phyloP scores from a whole-genome alignment of 805 yeast species.

The Isabelozyma rhagii region DNA sequence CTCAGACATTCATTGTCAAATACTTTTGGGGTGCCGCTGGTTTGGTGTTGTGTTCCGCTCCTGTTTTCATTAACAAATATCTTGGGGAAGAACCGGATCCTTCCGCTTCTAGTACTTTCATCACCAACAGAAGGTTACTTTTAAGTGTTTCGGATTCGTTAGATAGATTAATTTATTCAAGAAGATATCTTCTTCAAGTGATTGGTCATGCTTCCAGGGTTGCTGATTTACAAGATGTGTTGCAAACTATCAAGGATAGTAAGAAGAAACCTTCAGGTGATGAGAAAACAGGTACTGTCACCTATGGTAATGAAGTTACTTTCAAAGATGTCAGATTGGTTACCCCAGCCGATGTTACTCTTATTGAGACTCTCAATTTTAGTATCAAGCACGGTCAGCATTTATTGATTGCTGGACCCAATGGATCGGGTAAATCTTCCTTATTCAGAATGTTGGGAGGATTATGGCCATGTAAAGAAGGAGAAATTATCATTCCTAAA shows the following conservation, averaged over 20 bases:
- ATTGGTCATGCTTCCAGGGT: constrained; percentile 80
- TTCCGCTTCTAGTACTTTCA: constrained; percentile 72
- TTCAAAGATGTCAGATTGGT: constrained; percentile 76
- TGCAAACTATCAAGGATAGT: constrained; percentile 44
- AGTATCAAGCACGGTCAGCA: constrained; percentile 79
- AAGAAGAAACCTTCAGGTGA: constrained; percentile 4
- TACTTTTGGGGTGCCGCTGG: constrained; percentile 98
- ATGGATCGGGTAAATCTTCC: constrained; percentile 95
- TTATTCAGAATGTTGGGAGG: constrained; percentile 89
- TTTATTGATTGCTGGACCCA: constrained; percentile 88
- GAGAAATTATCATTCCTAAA: constrained; percentile 60
- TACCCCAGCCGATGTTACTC: constrained; percentile 78
- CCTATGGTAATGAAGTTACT: constrained; percentile 47
- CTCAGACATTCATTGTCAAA: constrained; percentile 85
- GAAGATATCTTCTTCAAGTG: constrained; percentile 78
- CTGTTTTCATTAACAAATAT: constrained; percentile 68
- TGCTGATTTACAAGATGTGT: constrained; percentile 61
- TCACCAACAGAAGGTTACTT: constrained; percentile 81
- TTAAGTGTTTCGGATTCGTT: constrained; percentile 83
- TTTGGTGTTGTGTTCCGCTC: constrained; percentile 79
- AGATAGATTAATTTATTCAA: constrained; percentile 81
- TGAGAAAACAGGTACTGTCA: constrained; percentile 15
- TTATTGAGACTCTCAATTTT: constrained; percentile 66
- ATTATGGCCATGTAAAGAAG: constrained; percentile 77
- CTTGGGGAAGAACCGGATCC: constrained; percentile 42